These are phyloP conservation scores for Fusarium lateritium DNA, from an alignment of 2,329 filamentous ascomycete species.

Conservation along the genomic window DNA sequence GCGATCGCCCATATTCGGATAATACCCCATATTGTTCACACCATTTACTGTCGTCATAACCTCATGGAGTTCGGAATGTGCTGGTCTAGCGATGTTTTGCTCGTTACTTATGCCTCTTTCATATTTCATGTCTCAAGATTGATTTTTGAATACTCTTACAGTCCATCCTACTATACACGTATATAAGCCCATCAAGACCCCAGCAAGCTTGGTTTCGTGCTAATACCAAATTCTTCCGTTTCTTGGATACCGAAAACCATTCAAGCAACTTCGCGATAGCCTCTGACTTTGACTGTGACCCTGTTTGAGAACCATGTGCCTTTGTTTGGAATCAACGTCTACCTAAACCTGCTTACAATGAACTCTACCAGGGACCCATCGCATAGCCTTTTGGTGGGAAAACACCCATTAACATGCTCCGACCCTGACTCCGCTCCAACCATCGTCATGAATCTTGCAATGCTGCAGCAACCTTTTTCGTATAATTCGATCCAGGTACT, in stretches of 20 bases:
- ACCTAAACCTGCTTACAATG: slow-evolving; percentile 51
- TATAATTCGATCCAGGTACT: slow-evolving; percentile 29
- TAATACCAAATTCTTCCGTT: slow-evolving; percentile 17
- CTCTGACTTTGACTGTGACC: slow-evolving; percentile 4
- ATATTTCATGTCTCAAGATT: slow-evolving; percentile 13
- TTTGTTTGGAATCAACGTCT: slow-evolving; percentile 49
- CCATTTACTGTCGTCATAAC: slow-evolving; percentile 17
- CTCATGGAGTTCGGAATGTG: slow-evolving; percentile 34
- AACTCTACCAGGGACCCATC: slow-evolving; percentile 50
- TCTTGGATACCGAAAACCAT: not conserved
- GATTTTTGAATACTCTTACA: slow-evolving; percentile 18
- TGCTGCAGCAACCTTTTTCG: slow-evolving; percentile 38
- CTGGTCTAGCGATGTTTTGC: slow-evolving; percentile 38
- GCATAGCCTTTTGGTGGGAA: slow-evolving; percentile 52
- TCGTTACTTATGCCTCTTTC: slow-evolving; percentile 23
- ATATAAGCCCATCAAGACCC: slow-evolving; percentile 1
- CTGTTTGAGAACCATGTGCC: slow-evolving; percentile 38
- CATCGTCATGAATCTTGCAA: slow-evolving; percentile 50
- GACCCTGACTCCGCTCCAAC: slow-evolving; percentile 51
- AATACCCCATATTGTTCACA: slow-evolving; percentile 47
- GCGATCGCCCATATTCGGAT: slow-evolving; percentile 42
- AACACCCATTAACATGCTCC: slow-evolving; percentile 54
- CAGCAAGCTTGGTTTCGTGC: not conserved
- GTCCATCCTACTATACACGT: slow-evolving; percentile 8
- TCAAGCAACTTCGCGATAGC: slow-evolving; percentile 3